phyloP scores from a whole-genome alignment of 352 stramenopile genomes.

The Globisporangium viniferum region DNA sequence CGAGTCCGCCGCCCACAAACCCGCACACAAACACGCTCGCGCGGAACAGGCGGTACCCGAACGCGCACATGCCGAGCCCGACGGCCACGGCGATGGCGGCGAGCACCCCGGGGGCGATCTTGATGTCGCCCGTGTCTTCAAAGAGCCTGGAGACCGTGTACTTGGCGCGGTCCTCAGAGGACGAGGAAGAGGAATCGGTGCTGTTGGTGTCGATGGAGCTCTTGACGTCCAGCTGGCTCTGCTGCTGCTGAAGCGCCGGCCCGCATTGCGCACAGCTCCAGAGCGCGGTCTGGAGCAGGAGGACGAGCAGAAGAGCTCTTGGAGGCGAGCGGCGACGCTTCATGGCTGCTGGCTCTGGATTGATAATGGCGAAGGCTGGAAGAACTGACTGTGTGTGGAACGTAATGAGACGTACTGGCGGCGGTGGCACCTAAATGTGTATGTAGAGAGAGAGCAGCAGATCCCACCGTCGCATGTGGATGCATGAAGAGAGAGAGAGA shows the following conservation, averaged over 20 bases:
- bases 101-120: conserved; percentile 38
- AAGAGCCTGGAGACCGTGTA: conserved; percentile 12
- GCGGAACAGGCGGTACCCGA: conserved; percentile 63
- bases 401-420: no score
- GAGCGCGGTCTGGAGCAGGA: background rate
- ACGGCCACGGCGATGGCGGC: conserved; percentile 38
- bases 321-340: background rate
- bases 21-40: conserved; percentile 53
- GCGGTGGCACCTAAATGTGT: no score
- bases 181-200: no score
- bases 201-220: conserved; percentile 8
- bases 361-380: background rate
- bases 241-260: background rate
- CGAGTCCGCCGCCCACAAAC: conserved; percentile 53
- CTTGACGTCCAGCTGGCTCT: background rate
- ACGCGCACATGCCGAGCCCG: conserved; percentile 37
- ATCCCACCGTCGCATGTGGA: background rate
- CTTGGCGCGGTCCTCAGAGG: background rate
- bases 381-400: background rate
- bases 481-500: background rate
- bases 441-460: background rate
- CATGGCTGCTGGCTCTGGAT: background rate
- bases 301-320: background rate
- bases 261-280: background rate
- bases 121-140: conserved; percentile 11